phyloP scores from a whole-genome alignment of 2,329 filamentous ascomycete genomes.

The Diaporthe vaccinii region DNA sequence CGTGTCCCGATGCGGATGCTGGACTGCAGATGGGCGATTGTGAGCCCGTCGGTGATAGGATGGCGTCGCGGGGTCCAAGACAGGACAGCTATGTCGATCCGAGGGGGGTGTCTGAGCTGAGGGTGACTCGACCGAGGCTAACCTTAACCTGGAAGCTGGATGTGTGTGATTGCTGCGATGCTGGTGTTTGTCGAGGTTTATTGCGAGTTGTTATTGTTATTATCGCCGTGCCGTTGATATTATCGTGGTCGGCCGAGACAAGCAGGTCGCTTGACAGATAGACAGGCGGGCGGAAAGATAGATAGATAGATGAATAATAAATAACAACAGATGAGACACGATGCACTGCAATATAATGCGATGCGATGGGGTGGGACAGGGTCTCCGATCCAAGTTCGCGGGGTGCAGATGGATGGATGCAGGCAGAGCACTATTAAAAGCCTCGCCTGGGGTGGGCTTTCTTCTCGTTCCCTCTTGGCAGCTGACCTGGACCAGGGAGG shows the following conservation, averaged over 20 bases:
- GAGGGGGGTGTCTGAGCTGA: slow-evolving; percentile 18
- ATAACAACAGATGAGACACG: slow-evolving; percentile 20
- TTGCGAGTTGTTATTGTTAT: neutral
- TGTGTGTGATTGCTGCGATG: slow-evolving; percentile 9
- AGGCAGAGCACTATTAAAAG: slow-evolving; percentile 27
- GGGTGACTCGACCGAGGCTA: slow-evolving; percentile 10
- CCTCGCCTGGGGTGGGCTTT: slow-evolving; percentile 11
- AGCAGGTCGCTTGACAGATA: neutral
- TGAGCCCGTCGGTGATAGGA: slow-evolving; percentile 13
- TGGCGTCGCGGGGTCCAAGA: slow-evolving; percentile 21
- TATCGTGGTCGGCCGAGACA: slow-evolving; percentile 14
- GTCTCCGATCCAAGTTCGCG: slow-evolving; percentile 30
- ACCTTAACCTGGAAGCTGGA: slow-evolving; percentile 22
- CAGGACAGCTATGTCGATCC: slow-evolving; percentile 21
- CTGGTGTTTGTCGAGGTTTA: neutral
- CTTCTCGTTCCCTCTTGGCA: neutral
- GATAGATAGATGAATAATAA: neutral
- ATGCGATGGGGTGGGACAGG: slow-evolving; percentile 10
- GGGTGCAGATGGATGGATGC: slow-evolving; percentile 33
- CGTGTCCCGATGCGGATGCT: slow-evolving; percentile 26
- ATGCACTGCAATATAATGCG: slow-evolving; percentile 7
- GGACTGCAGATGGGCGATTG: slow-evolving; percentile 13
- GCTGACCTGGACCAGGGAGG: slow-evolving; percentile 21
- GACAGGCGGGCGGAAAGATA: neutral
- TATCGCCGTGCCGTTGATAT: neutral